Base-by-base conservation (phyloP, 352 stramenopile species). In the Globisporangium spiculum region DNA sequence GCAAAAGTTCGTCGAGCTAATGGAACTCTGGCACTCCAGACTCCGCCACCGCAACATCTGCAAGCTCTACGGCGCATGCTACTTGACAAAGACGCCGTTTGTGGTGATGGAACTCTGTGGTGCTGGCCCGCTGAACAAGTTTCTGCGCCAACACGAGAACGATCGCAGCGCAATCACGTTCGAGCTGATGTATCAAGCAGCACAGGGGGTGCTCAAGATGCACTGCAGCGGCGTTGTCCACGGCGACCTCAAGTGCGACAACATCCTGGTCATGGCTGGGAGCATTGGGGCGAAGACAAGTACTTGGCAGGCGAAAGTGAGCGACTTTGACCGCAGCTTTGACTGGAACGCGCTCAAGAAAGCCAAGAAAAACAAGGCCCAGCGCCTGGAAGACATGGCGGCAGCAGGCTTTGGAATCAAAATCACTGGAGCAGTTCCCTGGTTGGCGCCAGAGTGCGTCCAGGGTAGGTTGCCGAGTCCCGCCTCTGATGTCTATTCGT, bases 201-300 rank as follows among this genome's bases (percentile, higher is more conserved):
- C 57, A 14, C 34, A 63, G 32, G 57, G 26, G 16, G 5, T 60
- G 30, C 32, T 63, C 10, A 53, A 48, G 57, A 63, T 53, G 57
- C 34, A 63, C n/a, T 52, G n/a, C 34, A 63, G 38, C 24, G 41
- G 60, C 18, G 27, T 66, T 22, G 60, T 66, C n/a, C 60, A 77
- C 26, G 75, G 75, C 22, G 44, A 69, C 54, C 30, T 79, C 34
- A 70, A 70, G 46, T 72, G 73, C 56, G 60, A 71, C 54, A 70
- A 73, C 36, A 69, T 79, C 53, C 46, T 76, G 8, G 18, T 76
- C 4, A 59, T 27, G 22, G 9, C 5, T 36, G 26, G 26, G 16
- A 27, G 52, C 6, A 30, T 14, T 60, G 55, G 18, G 38, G 38
- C 12, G 55, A 60, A 60, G 38, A 14, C 55, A 16, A 27, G 3